phyloP scores from a whole-genome alignment of 352 stramenopile species.

The Globisporangium recalcitrans region DNA sequence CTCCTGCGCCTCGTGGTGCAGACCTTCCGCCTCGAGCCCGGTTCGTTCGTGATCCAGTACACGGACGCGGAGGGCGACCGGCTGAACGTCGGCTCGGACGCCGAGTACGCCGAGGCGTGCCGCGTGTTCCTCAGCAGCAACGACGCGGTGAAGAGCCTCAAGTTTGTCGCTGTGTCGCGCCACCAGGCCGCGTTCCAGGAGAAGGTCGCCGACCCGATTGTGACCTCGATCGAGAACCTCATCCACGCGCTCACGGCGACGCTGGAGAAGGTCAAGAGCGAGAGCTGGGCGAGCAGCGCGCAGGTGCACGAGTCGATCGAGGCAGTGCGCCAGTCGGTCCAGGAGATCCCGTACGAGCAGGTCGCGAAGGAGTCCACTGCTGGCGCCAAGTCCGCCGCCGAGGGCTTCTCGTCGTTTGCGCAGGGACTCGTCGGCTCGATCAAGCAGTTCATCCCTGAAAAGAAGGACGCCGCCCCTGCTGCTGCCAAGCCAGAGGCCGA shows the following conservation, averaged over 20 bases:
- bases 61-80: constrained; percentile 54
- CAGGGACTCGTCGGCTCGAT: constrained; percentile 60
- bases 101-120: constrained; percentile 55
- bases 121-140: constrained; percentile 38
- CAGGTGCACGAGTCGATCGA: constrained; percentile 20
- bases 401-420: constrained; percentile 60
- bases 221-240: constrained; percentile 53
- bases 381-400: constrained; percentile 36
- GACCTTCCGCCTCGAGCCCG: constrained; percentile 47
- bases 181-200: constrained; percentile 40
- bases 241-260: constrained; percentile 42
- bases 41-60: constrained; percentile 68
- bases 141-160: constrained; percentile 50
- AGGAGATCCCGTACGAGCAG: constrained; percentile 39
- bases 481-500: constrained; percentile 15
- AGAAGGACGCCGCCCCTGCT: constrained; percentile 24
- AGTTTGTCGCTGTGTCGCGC: constrained; percentile 51
- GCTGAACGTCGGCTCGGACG: constrained; percentile 60
- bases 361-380: constrained; percentile 33
- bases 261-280: constrained; percentile 51
- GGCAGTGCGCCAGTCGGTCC: constrained; percentile 34
- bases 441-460: constrained; percentile 55
- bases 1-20: constrained; percentile 48
- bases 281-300: constrained; percentile 18
- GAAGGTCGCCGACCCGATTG: constrained; percentile 47